Evolutionary conservation across 2,329 filamentous ascomycete species (phyloP).

Genomic region (Microascus cirrosus): DNA sequence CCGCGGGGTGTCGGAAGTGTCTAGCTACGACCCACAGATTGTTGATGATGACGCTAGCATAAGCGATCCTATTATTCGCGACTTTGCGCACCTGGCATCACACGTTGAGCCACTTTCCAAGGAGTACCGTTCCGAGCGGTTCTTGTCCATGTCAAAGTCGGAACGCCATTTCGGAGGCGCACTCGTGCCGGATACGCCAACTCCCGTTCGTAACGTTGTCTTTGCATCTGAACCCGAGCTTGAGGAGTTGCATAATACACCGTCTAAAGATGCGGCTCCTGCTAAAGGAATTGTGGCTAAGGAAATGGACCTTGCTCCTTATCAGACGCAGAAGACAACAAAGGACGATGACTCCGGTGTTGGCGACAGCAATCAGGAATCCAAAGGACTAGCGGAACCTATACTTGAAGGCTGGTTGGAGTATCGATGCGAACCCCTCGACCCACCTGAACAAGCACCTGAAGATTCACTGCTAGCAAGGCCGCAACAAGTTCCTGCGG

Average conservation of each 20-base stretch:
- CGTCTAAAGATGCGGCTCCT: background rate
- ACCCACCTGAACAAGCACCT: background rate
- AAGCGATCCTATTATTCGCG: slow-evolving; percentile 1
- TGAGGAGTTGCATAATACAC: background rate
- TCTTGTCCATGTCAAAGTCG: background rate
- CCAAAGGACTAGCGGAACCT: background rate
- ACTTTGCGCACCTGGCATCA: background rate
- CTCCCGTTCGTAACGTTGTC: background rate
- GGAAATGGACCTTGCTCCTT: background rate
- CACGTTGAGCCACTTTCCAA: background rate
- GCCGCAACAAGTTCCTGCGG: background rate
- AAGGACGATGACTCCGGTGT: background rate
- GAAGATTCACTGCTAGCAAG: background rate
- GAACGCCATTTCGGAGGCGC: background rate
- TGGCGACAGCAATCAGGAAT: background rate
- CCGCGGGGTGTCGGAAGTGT: background rate
- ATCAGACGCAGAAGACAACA: background rate
- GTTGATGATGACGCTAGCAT: background rate
- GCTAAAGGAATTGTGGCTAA: background rate
- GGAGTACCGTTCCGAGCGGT: background rate
- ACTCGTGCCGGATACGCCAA: background rate
- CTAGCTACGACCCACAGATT: background rate
- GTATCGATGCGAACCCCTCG: slow-evolving; percentile 1
- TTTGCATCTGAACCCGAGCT: background rate
- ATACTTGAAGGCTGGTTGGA: background rate